Conservation (phyloP, 345 rosid species). For the Euphorbia lathyris region DNA sequence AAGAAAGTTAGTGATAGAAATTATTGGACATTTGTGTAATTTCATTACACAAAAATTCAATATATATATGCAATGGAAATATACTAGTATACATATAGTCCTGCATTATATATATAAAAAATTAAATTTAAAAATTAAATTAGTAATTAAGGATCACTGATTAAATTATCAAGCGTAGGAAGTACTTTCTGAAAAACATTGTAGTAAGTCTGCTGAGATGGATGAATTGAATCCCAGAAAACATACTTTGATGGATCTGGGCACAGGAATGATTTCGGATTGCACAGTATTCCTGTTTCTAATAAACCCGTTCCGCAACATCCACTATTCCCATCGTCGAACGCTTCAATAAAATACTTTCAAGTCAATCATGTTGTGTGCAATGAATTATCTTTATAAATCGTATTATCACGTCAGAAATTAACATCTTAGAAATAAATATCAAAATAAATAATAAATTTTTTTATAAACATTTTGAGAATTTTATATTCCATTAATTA, state of each 20-base stretch:
- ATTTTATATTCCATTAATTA: too few species aligned
- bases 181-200: slow-evolving; percentile 32
- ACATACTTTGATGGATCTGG: slow-evolving; percentile 62
- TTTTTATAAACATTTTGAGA: too few species aligned
- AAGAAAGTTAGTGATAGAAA: too few species aligned
- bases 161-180: slow-evolving; percentile 30
- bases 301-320: slow-evolving; percentile 80
- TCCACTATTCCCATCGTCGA: slow-evolving; percentile 53
- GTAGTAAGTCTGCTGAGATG: slow-evolving; percentile 55
- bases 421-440: too few species aligned
- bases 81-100: background rate
- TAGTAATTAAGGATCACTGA: slow-evolving; percentile 11
- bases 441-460: too few species aligned
- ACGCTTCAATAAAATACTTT: slow-evolving; percentile 41
- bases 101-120: too few species aligned
- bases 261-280: slow-evolving; percentile 58
- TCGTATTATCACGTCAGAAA: too few species aligned
- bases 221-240: slow-evolving; percentile 87
- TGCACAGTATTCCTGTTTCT: slow-evolving; percentile 57
- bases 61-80: background rate
- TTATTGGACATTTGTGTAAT: background rate
- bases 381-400: too few species aligned
- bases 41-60: background rate
- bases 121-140: background rate
- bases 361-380: too few species aligned